Evolutionary conservation across 768 basidiomycete species (phyloP).

Genomic region (Lactifluus subvellereus): DNA sequence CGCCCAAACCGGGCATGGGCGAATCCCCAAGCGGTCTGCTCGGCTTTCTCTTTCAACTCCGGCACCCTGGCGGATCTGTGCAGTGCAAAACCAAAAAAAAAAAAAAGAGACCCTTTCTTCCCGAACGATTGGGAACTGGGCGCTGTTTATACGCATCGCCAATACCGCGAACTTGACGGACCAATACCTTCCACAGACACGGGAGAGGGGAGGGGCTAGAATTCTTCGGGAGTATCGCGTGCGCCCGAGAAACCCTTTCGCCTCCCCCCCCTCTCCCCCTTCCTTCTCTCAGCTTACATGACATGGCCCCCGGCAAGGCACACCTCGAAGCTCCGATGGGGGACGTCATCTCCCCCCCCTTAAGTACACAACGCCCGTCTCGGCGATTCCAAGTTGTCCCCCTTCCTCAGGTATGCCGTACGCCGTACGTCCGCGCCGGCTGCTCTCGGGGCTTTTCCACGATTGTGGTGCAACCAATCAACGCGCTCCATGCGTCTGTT

Average conservation of each 20-base stretch:
- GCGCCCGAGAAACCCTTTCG: not conserved
- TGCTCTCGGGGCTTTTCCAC: constrained; percentile 19
- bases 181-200: not conserved
- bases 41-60: constrained; percentile 13
- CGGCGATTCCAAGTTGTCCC: constrained; percentile 6
- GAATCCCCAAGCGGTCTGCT: constrained; percentile 4
- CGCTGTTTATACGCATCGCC: constrained; percentile 1
- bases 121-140: not conserved
- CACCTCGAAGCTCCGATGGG: not conserved
- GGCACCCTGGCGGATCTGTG: not conserved
- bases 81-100: too few relatives aligned
- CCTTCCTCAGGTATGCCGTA: constrained; percentile 4
- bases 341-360: constrained; percentile 3
- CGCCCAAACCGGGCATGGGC: not conserved
- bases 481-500: constrained; percentile 14
- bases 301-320: not conserved
- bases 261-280: not conserved
- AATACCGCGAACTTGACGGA: constrained; percentile 19
- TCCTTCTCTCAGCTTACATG: not conserved
- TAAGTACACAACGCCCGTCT: not conserved
- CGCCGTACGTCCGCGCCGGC: constrained; percentile 1
- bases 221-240: not conserved
- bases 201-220: not conserved
- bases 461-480: constrained; percentile 16
- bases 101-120: not conserved